phyloP scores from a whole-genome alignment of 169 alveolate species.

The Plasmodium gallinaceum region DNA sequence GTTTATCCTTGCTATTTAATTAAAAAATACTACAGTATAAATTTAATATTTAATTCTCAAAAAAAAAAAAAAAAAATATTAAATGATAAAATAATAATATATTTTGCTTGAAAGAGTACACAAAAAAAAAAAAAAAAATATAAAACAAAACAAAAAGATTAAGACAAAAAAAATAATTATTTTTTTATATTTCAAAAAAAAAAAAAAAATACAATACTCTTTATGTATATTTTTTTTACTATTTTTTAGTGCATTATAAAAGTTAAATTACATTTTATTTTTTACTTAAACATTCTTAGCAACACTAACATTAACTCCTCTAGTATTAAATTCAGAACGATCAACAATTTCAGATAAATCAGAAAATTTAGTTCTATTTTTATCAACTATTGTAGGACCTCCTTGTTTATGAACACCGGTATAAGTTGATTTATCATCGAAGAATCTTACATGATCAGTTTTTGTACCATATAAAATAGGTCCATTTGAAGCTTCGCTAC shows the following conservation, averaged over 20 bases:
- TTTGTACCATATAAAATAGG: conserved; percentile 91
- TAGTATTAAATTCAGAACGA: conserved; percentile 78
- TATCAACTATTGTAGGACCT: conserved; percentile 91
- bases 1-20: no score
- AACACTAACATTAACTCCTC: conserved; percentile 81
- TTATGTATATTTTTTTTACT: background rate
- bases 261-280: background rate
- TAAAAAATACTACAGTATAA: no score
- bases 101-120: no score
- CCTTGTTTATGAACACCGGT: conserved; percentile 93
- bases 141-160: background rate
- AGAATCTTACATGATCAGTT: conserved; percentile 89
- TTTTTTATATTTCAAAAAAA: no score
- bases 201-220: conserved; percentile 45
- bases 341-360: conserved; percentile 82
- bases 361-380: conserved; percentile 80
- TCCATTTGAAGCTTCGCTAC: conserved; percentile 85
- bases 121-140: conserved; percentile 15
- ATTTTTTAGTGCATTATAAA: background rate
- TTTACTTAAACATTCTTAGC: conserved; percentile 67
- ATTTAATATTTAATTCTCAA: no score
- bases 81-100: no score
- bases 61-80: conserved; percentile 1
- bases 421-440: conserved; percentile 90
- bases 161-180: background rate